Conservation (phyloP, 208 protist genomes). For the Porcisia deanei region DNA sequence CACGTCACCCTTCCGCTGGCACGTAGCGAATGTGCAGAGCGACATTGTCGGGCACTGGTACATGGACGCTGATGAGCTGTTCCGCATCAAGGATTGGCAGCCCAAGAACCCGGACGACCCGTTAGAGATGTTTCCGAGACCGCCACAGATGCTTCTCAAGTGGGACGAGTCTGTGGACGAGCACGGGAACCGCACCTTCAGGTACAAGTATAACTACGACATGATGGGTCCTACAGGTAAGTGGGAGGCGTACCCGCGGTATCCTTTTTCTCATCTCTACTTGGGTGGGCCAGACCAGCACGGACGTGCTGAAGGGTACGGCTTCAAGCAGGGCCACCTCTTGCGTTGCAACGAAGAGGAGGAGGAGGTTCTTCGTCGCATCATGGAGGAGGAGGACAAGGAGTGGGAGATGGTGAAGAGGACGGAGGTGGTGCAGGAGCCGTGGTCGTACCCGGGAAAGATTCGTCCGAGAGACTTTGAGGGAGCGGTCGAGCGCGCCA, state of each 20-base stretch:
- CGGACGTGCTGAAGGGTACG: conserved; percentile 80
- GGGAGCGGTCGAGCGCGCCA: conserved; percentile 87
- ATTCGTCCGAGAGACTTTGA: conserved; percentile 82
- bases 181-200: conserved; percentile 90
- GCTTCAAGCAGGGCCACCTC: conserved; percentile 91
- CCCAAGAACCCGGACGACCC: conserved; percentile 89
- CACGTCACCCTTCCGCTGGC: conserved; percentile 91
- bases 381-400: conserved; percentile 92
- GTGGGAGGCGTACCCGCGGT: conserved; percentile 90
- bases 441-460: conserved; percentile 91
- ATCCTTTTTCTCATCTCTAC: conserved; percentile 89
- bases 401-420: conserved; percentile 93
- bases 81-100: conserved; percentile 90
- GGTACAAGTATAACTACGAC: conserved; percentile 91
- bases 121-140: conserved; percentile 89
- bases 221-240: conserved; percentile 85
- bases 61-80: conserved; percentile 89
- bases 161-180: conserved; percentile 91
- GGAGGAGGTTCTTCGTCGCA: conserved; percentile 88
- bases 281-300: conserved; percentile 74
- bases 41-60: conserved; percentile 93
- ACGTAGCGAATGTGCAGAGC: conserved; percentile 73
- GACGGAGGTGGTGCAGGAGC: conserved; percentile 90
- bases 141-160: conserved; percentile 80
- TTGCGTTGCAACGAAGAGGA: conserved; percentile 86